Evolutionary conservation across 208 protist species (phyloP).

Genomic region (Leishmania martiniquensis): DNA sequence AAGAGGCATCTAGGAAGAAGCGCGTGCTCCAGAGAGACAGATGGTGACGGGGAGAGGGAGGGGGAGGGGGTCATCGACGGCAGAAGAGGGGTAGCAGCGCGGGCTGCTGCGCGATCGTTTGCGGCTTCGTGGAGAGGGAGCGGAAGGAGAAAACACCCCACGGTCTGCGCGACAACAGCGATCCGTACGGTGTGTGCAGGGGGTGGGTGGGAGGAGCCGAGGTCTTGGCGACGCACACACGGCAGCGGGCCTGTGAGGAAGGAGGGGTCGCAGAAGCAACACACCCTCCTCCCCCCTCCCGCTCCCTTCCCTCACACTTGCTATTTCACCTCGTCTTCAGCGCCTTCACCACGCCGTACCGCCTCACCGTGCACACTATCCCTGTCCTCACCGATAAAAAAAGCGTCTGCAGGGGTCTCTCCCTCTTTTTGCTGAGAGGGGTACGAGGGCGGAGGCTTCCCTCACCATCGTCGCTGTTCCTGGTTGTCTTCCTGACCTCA

Average conservation of each 20-base stretch:
- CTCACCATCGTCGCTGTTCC: background rate
- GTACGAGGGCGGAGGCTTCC: too few relatives aligned
- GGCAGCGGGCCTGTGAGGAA: background rate
- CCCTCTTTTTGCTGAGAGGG: conserved; percentile 17
- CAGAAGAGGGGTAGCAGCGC: too few relatives aligned
- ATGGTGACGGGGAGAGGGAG: too few relatives aligned
- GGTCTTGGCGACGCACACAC: too few relatives aligned
- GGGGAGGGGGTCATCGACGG: too few relatives aligned
- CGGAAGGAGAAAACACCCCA: too few relatives aligned
- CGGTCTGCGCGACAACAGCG: too few relatives aligned
- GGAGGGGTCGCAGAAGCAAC: background rate
- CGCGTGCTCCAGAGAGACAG: background rate
- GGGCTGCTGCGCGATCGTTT: too few relatives aligned
- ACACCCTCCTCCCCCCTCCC: background rate
- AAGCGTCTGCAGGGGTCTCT: conserved; percentile 33
- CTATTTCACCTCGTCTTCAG: background rate
- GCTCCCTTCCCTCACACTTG: too few relatives aligned
- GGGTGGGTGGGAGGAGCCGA: too few relatives aligned
- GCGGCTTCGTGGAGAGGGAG: too few relatives aligned
- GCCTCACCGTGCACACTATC: conserved; percentile 25
- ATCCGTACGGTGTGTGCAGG: too few relatives aligned
- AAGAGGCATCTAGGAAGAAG: background rate
- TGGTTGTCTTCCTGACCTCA: background rate
- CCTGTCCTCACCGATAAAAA: conserved; percentile 29
- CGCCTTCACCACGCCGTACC: background rate